These are phyloP conservation scores for Erythrophleum fordii DNA, from an alignment of 306 rosid species.

Conservation along the genomic window DNA sequence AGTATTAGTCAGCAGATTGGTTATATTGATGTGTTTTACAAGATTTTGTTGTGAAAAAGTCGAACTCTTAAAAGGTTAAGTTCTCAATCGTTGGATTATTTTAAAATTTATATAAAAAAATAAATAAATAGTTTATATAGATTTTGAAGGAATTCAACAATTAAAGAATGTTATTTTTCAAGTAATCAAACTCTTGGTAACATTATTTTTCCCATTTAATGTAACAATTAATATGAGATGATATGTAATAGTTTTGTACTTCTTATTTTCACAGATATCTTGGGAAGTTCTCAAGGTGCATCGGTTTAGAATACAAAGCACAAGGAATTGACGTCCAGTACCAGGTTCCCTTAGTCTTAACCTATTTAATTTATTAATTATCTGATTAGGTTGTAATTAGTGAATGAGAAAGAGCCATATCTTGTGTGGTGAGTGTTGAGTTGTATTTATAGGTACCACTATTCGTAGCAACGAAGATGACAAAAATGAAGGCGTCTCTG, in stretches of 20 bases:
- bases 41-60: no score
- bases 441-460: slow-evolving; percentile 57
- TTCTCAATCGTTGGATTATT: no score
- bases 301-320: slow-evolving; percentile 58
- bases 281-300: slow-evolving; percentile 57
- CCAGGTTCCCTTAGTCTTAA: slow-evolving; percentile 47
- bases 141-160: no score
- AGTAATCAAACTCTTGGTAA: no score
- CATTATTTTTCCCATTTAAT: no score
- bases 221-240: no score
- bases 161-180: no score
- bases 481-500: slow-evolving; percentile 46
- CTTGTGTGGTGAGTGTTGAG: background rate
- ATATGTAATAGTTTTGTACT: background rate
- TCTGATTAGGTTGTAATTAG: background rate
- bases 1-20: no score
- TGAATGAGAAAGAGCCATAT: background rate
- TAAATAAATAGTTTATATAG: no score
- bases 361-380: background rate
- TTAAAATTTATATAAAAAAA: no score
- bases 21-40: no score
- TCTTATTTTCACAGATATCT: slow-evolving; percentile 38
- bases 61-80: no score
- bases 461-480: slow-evolving; percentile 74
- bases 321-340: slow-evolving; percentile 76